phyloP scores from a whole-genome alignment of 306 rosid species.

The Begonia loranthoides region DNA sequence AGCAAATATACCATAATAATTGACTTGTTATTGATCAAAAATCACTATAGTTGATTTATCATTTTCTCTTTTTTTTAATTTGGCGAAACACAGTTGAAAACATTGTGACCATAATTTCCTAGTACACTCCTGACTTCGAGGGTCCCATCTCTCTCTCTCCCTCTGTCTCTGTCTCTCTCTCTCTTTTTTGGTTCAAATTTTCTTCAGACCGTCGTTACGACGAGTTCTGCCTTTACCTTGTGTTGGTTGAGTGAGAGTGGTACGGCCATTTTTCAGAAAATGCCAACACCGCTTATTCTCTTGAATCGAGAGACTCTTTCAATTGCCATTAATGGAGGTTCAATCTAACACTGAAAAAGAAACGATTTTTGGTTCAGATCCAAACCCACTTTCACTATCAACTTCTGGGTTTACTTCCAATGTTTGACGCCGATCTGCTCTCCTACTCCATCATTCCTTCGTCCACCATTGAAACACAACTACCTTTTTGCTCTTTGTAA shows the following conservation, averaged over 20 bases:
- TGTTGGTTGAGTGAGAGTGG: slow-evolving; percentile 29
- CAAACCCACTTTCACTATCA: not conserved
- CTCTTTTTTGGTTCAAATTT: not conserved
- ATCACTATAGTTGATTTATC: too few relatives aligned
- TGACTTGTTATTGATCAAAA: too few relatives aligned
- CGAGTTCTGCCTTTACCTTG: slow-evolving; percentile 11
- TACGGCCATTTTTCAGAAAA: slow-evolving; percentile 30
- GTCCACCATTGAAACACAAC: slow-evolving; percentile 10
- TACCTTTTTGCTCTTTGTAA: too few relatives aligned
- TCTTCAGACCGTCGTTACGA: not conserved
- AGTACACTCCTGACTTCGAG: not conserved
- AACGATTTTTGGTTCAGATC: slow-evolving; percentile 16
- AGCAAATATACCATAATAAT: too few relatives aligned
- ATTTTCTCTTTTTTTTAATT: too few relatives aligned
- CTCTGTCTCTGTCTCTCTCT: not conserved
- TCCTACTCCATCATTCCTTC: not conserved
- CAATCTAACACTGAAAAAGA: slow-evolving; percentile 9
- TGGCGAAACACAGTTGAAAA: too few relatives aligned
- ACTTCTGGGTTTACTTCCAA: slow-evolving; percentile 7
- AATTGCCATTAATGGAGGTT: slow-evolving; percentile 31
- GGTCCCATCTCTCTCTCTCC: not conserved
- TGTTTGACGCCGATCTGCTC: slow-evolving; percentile 7
- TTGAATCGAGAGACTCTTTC: slow-evolving; percentile 57
- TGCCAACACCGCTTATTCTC: slow-evolving; percentile 56
- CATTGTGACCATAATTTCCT: too few relatives aligned